Evolutionary conservation across 176 grass and related monocot genomes (phyloP), one percentile per base, ranked within the genome.

Genomic region (Avena atlantica): DNA sequence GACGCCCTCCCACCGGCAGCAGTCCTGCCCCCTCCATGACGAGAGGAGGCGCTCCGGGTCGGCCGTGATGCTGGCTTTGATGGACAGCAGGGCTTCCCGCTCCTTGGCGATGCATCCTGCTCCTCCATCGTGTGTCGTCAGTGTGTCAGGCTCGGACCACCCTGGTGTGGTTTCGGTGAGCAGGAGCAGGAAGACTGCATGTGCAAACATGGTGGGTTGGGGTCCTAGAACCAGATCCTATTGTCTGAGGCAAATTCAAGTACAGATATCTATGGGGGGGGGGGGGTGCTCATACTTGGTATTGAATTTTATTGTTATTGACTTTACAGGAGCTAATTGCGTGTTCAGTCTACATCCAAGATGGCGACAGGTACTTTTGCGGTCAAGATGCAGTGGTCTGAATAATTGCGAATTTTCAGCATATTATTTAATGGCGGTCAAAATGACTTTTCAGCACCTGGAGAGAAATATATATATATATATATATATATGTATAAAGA

Each of bases 51-150:
- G 1, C 6, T 52, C 73, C 0, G 73, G 73, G 6, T 76, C 48
- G 0, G 5, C 23, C 3, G 45, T 76, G 73, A 76, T 76, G 73
- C 48, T 13, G 5, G 48, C 73, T 29, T 51, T 76, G 48, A 76
- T 76, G 23, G 73, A 76, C 23, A 53, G 73, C 6, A 76, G 73
- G 73, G 73, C 45, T 27, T 76, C 73, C 48, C 73, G 52, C 23
- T 76, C 73, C n/a, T 14, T 76, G 1, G 23, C 48, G 47, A 53
- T 50, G 73, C 73, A 76, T 17, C 73, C 73, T 42, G 40, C 40
- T 76, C 73, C 73, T 29, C 23, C 47, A 70, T 37, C 8, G 2
- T 9, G 62, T 7, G 40, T 67, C 13, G 0, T 67, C 29, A 29
- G 10, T 71, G 69, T 12, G 2, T 71, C 69, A 71, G 20, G 37